These are phyloP conservation scores for Schizonepeta tenuifolia DNA, from an alignment of 257 asterid genomes.

Conservation along the genomic window DNA sequence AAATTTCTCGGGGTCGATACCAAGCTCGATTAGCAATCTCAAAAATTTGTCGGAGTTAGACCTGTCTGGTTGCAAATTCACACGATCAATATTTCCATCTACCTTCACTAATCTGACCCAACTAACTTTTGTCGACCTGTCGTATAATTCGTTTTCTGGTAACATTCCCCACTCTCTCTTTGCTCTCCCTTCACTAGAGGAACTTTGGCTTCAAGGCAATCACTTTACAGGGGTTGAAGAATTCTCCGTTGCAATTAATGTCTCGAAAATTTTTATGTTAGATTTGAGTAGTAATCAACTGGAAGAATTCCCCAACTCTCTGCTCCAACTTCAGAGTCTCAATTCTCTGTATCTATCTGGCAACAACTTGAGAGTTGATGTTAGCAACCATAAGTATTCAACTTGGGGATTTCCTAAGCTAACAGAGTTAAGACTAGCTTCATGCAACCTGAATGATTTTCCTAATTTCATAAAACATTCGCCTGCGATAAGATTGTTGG, in stretches of 20 bases:
- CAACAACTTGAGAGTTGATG: conserved; percentile 39
- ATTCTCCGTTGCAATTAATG: neutral
- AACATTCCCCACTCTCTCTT: neutral
- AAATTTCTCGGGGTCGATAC: neutral
- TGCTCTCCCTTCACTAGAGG: conserved; percentile 33
- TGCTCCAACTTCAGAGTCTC: conserved; percentile 31
- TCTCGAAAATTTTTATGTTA: neutral
- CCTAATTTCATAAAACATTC: no score
- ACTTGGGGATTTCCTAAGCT: neutral
- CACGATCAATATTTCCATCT: no score
- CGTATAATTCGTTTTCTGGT: neutral
- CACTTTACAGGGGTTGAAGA: conserved; percentile 3
- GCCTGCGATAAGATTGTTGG: no score
- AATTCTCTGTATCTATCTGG: conserved; percentile 30
- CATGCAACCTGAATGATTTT: no score
- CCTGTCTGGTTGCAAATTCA: neutral
- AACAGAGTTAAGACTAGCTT: no score
- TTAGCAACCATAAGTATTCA: neutral
- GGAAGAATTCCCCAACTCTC: conserved; percentile 30
- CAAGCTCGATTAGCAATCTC: no score
- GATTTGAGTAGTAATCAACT: conserved; percentile 31
- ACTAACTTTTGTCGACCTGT: neutral
- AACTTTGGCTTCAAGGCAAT: no score
- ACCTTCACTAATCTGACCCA: neutral
- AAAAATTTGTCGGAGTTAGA: neutral